Base-by-base conservation (phyloP, 1,284 basidiomycete species). In the Meripilus lineatus region DNA sequence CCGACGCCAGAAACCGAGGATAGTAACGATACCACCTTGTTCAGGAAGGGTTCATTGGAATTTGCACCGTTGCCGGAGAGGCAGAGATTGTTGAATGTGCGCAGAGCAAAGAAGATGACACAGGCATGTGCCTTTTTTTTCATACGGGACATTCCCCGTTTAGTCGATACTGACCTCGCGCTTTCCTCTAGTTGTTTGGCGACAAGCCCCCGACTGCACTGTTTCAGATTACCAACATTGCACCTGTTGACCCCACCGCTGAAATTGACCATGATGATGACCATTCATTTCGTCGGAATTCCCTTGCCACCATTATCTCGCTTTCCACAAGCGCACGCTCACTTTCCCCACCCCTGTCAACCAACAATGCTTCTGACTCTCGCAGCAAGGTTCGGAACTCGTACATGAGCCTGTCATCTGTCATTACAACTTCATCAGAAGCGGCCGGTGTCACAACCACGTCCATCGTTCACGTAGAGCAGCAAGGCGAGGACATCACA, bases 31-130 rank as follows among this genome's bases (percentile, higher is more conserved):
- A 34, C 22, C 25, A 22, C 32, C 22, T 24, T 13, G 7, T 24
- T 32, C 10, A 11, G 20, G 14, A 35, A 42, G 6, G 26, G 32
- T 3, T 37, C 33, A 15, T 25, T 32, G 32, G 44, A 32, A 23
- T 15, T 34, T 14, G 41, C 40, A 43, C 52, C 60, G 15, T 49
- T 61, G 50, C 49, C 56, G 17, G 64, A 65, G 48, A 62, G 56
- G 41, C 66, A 68, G 51, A 58, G 63, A 45, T 54, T 59, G 25
- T 45, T 65, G 52, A 69, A 67, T 45, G 65, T 75, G 37, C 65
- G 64, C 45, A 67, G 72, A 21, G 70, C 70, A 18, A 58, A 66
- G 50, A 76, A 75, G 58, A 69, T 77, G 64, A 57, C 67, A 15
- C 69, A 74, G 65, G 74, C 75, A 50, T 26, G 61, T 53, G 21